A percentile compares a stretch with the other conserved stretches of the same genome.
phyloP scores from a whole-genome alignment of 2,329 filamentous ascomycete species.

The Penicillium sp. region DNA sequence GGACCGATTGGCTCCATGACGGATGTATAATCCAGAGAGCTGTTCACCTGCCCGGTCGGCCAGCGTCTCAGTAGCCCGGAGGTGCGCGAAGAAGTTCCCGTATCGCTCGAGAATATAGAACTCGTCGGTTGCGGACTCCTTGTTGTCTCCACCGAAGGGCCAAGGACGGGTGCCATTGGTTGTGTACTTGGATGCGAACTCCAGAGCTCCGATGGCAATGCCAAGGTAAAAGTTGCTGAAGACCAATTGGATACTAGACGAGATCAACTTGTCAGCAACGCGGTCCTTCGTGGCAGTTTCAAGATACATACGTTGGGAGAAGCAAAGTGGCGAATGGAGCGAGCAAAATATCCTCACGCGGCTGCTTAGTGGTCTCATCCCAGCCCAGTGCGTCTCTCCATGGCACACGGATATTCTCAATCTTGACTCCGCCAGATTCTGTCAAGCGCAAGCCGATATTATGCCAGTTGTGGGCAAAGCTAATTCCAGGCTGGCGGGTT shows the following conservation, averaged over 20 bases:
- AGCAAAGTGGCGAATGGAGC: constrained; percentile 60
- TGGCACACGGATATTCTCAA: constrained; percentile 57
- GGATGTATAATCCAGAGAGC: constrained; percentile 50
- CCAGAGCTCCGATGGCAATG: constrained; percentile 61
- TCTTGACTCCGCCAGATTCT: constrained; percentile 64
- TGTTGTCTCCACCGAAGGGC: constrained; percentile 65
- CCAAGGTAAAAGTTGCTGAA: constrained; percentile 68
- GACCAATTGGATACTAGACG: constrained; percentile 59
- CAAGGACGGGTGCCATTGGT: constrained; percentile 59
- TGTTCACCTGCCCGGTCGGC: constrained; percentile 57
- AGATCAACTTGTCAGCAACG: not conserved
- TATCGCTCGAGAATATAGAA: constrained; percentile 67
- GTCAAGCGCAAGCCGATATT: constrained; percentile 64
- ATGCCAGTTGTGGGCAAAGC: constrained; percentile 61
- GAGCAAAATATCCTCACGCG: constrained; percentile 51
- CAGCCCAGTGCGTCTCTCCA: constrained; percentile 66
- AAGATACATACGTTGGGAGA: constrained; percentile 53
- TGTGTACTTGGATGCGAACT: constrained; percentile 60
- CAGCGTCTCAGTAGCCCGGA: constrained; percentile 61
- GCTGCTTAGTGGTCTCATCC: constrained; percentile 53
- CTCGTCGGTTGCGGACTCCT: constrained; percentile 60
- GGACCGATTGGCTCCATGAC: constrained; percentile 42
- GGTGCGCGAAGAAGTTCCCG: constrained; percentile 63
- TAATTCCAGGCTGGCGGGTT: constrained; percentile 59
- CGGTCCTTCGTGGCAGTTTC: not conserved